Evolutionary conservation across 1,284 basidiomycete species (phyloP).

Genomic region (Trichosporon inkin): DNA sequence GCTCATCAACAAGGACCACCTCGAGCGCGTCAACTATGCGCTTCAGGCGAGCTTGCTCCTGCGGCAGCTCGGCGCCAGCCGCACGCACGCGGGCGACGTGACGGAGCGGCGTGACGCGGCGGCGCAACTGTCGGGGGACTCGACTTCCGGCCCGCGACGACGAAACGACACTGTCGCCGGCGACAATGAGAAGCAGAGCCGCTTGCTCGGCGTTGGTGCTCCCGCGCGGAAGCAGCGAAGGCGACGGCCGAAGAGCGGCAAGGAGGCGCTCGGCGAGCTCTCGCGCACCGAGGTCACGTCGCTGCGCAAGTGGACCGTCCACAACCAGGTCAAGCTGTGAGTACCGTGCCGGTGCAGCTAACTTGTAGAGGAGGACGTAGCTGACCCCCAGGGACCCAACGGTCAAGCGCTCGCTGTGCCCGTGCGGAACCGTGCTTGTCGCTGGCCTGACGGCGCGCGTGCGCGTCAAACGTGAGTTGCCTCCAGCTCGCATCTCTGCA

Average conservation of each 20-base stretch:
- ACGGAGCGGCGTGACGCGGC: neutral
- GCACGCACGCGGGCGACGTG: neutral
- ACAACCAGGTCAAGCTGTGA: constrained; percentile 45
- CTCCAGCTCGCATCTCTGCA: neutral
- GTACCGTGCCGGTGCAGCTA: constrained; percentile 8
- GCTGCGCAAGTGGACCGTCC: constrained; percentile 35
- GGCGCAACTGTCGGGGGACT: neutral
- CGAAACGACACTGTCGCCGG: neutral
- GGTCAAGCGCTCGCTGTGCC: constrained; percentile 38
- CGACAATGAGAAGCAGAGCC: too few species aligned
- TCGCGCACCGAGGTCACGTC: constrained; percentile 32
- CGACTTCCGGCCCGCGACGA: neutral
- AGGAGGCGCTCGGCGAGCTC: constrained; percentile 18
- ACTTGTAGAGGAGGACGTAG: too few species aligned
- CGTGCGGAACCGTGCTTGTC: constrained; percentile 39
- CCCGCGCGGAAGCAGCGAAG: neutral
- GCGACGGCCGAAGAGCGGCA: neutral
- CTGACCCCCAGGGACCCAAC: constrained; percentile 37
- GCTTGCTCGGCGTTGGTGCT: neutral
- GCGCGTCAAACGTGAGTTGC: constrained; percentile 35
- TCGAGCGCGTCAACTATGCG: constrained; percentile 43
- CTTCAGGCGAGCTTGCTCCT: constrained; percentile 42
- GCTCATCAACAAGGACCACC: constrained; percentile 37
- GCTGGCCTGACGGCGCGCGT: constrained; percentile 40
- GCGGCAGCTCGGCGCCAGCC: constrained; percentile 26